phyloP scores from a whole-genome alignment of 371 early-diverging fungal species.

The Rhizopus arrhizus region DNA sequence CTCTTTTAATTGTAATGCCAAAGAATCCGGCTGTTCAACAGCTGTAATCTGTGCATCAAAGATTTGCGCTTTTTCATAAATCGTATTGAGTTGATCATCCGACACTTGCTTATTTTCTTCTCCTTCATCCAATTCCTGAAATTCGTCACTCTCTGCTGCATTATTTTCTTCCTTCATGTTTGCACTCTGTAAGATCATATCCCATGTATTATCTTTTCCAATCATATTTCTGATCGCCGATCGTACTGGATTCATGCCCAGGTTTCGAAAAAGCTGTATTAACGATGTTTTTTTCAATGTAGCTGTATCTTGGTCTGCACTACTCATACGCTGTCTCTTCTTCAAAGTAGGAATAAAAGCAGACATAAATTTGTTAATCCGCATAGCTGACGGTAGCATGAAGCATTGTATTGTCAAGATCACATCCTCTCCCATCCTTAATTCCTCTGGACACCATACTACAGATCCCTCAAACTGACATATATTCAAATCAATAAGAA shows the following conservation, averaged over 20 bases:
- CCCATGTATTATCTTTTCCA: slow-evolving; percentile 27
- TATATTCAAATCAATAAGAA: slow-evolving; percentile 49
- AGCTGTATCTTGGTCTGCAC: slow-evolving; percentile 27
- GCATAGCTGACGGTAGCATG: slow-evolving; percentile 40
- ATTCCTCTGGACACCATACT: slow-evolving; percentile 34
- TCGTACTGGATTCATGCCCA: slow-evolving; percentile 43
- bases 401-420: slow-evolving; percentile 51
- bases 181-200: slow-evolving; percentile 33
- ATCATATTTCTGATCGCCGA: slow-evolving; percentile 37
- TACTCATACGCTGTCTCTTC: slow-evolving; percentile 28
- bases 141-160: slow-evolving; percentile 4
- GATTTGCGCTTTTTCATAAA: slow-evolving; percentile 65
- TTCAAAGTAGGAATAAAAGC: not conserved
- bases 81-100: slow-evolving; percentile 58
- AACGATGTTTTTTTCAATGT: slow-evolving; percentile 49
- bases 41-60: slow-evolving; percentile 56
- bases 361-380: not conserved
- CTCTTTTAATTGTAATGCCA: slow-evolving; percentile 58
- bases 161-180: slow-evolving; percentile 6
- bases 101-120: slow-evolving; percentile 55
- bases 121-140: slow-evolving; percentile 18
- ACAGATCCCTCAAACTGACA: slow-evolving; percentile 53
- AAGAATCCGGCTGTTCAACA: slow-evolving; percentile 52
- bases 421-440: slow-evolving; percentile 59
- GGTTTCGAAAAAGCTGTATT: slow-evolving; percentile 40